Evolutionary conservation across 2,329 filamentous ascomycete species (phyloP), one percentile per base, ranked within the genome.

Genomic region (Berkeleyomyces basicola): DNA sequence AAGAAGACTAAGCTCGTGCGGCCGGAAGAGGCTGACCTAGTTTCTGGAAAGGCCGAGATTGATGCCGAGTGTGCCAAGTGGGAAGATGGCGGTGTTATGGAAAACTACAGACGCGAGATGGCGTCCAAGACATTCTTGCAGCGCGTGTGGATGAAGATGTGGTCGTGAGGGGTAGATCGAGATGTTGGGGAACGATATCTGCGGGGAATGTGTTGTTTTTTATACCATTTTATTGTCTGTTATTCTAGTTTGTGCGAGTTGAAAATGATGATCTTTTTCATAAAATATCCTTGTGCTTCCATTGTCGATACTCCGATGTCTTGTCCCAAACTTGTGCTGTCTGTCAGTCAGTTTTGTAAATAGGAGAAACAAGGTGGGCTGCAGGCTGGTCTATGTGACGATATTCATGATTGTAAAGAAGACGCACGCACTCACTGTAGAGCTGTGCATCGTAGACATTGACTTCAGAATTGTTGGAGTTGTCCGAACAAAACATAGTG

Each of bases 21-120:
- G 57, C 75, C 82, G 0, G 72, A 78, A 23, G 79, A 86, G 61
- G 78, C 83, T 0, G 85, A 89, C 70, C 71, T 88, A 51, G 68
- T 78, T 39, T 79, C 79, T 43, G 84, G 85, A 64, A 74, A 87
- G 64, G 80, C 79, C 5, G 85, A 87, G 71, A 81, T 86, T 65
- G 84, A 86, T 61, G 81, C 82, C 66, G 74, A 76, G 69, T 76
- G 74, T 66, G 67, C 70, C 16, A 69, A 73, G 53, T 76, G 74
- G 74, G 74, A 76, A 64, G 74, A 76, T 66, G 74, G 74, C 5
- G 74, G 74, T 3, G 72, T 79, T 40, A 75, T 77, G 65, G 75
- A 77, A 68, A 76, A 77, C 61, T 74, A 75, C 68, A 68, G 68
- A 66, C 66, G 68, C 16, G 69, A 70, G 49, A 67, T 76, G 33